Evolutionary conservation across 441 rosid species (phyloP).

Genomic region (Pelargonium cotyledonis): DNA sequence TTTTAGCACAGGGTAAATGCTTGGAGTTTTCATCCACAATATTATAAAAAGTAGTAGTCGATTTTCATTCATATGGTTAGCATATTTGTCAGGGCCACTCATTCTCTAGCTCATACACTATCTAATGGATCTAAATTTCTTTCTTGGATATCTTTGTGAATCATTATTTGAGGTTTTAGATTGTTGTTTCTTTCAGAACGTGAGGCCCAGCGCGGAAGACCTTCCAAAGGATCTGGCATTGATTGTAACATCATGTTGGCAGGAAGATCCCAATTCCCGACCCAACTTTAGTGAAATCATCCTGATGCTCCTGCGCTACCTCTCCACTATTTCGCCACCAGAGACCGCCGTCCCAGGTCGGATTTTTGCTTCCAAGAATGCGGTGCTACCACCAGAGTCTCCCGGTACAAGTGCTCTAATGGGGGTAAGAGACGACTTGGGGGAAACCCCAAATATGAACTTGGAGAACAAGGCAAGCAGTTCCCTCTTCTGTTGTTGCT

Average conservation of each 20-base stretch:
- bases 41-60: too few relatives aligned
- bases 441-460: constrained; percentile 38
- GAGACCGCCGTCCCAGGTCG: constrained; percentile 38
- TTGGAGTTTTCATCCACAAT: too few relatives aligned
- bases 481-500: constrained; percentile 51
- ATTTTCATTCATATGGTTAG: too few relatives aligned
- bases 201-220: constrained; percentile 62
- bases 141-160: too few relatives aligned
- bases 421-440: constrained; percentile 34
- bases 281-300: constrained; percentile 58
- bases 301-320: constrained; percentile 50
- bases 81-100: too few relatives aligned
- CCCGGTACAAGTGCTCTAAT: constrained; percentile 67
- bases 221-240: constrained; percentile 45
- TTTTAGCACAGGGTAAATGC: too few relatives aligned
- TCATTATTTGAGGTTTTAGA: constrained; percentile 2
- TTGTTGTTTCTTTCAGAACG: constrained; percentile 33
- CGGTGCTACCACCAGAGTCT: constrained; percentile 50
- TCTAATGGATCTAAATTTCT: too few relatives aligned
- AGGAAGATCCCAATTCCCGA: constrained; percentile 58
- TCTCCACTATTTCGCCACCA: constrained; percentile 38
- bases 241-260: constrained; percentile 61
- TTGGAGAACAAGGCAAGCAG: constrained; percentile 36
- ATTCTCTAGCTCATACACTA: too few relatives aligned
- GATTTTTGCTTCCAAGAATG: constrained; percentile 43